Conservation (phyloP, 352 stramenopile species). For the Globisporangium canariense region DNA sequence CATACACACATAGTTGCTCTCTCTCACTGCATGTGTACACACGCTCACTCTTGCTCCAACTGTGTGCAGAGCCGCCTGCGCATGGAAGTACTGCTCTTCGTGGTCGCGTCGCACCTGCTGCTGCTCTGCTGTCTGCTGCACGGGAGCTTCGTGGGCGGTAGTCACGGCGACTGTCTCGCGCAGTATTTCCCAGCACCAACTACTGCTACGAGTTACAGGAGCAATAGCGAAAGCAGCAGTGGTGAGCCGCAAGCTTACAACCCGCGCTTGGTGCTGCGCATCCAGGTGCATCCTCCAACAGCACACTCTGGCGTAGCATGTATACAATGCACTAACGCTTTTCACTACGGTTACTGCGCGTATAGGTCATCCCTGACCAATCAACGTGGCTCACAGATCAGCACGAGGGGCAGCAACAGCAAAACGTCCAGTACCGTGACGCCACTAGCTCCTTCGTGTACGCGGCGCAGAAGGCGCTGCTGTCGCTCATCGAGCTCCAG, state of each 20-base stretch:
- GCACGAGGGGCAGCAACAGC: neutral
- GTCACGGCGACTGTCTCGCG: constrained; percentile 31
- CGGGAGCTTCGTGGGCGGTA: constrained; percentile 42
- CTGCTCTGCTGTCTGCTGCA: constrained; percentile 50
- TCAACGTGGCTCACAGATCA: neutral
- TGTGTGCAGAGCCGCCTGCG: constrained; percentile 36
- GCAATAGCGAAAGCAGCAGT: neutral
- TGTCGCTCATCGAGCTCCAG: constrained; percentile 53
- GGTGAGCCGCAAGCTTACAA: neutral
- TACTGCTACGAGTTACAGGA: neutral
- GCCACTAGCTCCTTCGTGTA: constrained; percentile 56
- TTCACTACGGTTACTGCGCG: neutral
- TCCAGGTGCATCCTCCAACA: constrained; percentile 23
- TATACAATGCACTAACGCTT: neutral
- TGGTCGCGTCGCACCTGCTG: constrained; percentile 48
- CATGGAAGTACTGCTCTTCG: constrained; percentile 61
- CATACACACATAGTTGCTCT: constrained; percentile 1
- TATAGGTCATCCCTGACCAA: constrained; percentile 10
- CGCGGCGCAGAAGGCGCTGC: constrained; percentile 55
- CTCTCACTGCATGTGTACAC: constrained; percentile 4
- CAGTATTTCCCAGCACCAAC: constrained; percentile 21
- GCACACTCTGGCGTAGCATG: neutral
- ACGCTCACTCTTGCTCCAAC: neutral
- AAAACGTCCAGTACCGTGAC: constrained; percentile 11
- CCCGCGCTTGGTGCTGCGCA: constrained; percentile 27